These are phyloP conservation scores for Hymenoscyphus repandus DNA, from an alignment of 2,329 filamentous ascomycete species.

Conservation along the genomic window DNA sequence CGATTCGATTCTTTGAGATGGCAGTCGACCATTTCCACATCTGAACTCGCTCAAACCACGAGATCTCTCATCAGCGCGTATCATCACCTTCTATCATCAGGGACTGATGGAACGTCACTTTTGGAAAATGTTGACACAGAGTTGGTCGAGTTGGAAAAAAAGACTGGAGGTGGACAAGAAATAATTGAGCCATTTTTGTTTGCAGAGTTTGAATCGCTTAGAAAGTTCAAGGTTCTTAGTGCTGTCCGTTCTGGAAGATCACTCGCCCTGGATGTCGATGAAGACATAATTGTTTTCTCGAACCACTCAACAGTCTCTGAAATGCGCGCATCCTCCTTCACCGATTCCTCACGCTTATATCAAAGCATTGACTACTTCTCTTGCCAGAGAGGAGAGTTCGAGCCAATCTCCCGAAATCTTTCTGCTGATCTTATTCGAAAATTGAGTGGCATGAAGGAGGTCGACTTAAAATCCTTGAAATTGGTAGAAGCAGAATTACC, in stretches of 20 bases:
- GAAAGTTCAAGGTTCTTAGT: conserved; percentile 37
- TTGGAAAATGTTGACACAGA: conserved; percentile 46
- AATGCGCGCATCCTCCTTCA: conserved; percentile 25
- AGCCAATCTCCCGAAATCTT: conserved; percentile 44
- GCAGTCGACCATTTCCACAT: conserved; percentile 48
- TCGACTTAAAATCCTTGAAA: conserved; percentile 54
- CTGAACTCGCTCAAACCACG: conserved; percentile 49
- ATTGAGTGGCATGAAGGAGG: conserved; percentile 45
- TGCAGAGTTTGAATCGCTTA: conserved; percentile 50
- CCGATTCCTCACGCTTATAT: conserved; percentile 18
- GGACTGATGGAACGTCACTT: conserved; percentile 33
- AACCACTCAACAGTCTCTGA: conserved; percentile 26
- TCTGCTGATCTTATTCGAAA: conserved; percentile 51
- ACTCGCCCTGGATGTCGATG: conserved; percentile 9
- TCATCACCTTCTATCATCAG: conserved; percentile 43
- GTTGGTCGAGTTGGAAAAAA: conserved; percentile 46
- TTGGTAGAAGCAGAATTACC: conserved; percentile 62
- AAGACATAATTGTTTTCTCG: conserved; percentile 27
- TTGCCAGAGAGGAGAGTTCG: conserved; percentile 29
- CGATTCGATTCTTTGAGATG: conserved; percentile 58
- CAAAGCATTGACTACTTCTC: conserved; percentile 28
- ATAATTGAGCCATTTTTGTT: conserved; percentile 46
- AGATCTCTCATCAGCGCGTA: conserved; percentile 52
- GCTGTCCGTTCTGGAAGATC: conserved; percentile 9
- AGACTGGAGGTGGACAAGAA: conserved; percentile 38